Conservation (phyloP, 352 stramenopile species). For the Pythium myriotylum region DNA sequence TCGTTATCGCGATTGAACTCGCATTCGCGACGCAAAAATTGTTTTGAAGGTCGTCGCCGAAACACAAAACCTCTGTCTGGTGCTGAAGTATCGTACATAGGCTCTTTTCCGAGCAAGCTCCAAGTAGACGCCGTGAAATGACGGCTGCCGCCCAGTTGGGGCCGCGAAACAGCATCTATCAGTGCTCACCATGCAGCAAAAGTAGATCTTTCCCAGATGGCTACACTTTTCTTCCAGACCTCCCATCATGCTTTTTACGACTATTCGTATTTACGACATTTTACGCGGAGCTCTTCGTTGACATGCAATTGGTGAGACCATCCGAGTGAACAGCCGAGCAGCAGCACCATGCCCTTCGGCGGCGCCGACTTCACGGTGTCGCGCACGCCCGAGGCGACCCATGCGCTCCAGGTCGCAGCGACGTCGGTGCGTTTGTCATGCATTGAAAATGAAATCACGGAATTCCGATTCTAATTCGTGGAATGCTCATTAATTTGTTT, state of each 20-base stretch:
- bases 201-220: constrained; percentile 8
- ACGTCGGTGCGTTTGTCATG: constrained; percentile 49
- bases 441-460: background rate
- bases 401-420: constrained; percentile 40
- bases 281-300: constrained; percentile 3
- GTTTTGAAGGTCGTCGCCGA: too few relatives aligned
- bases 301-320: background rate
- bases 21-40: too few relatives aligned
- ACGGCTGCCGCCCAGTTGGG: too few relatives aligned
- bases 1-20: too few relatives aligned
- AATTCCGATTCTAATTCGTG: background rate
- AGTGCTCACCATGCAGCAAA: too few relatives aligned
- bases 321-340: background rate
- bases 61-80: too few relatives aligned
- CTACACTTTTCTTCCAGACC: constrained; percentile 13
- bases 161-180: too few relatives aligned
- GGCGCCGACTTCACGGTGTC: constrained; percentile 67
- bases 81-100: too few relatives aligned
- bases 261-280: constrained; percentile 6
- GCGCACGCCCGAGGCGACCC: constrained; percentile 47
- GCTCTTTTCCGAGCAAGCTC: too few relatives aligned
- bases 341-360: constrained; percentile 47
- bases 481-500: background rate
- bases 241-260: constrained; percentile 5
- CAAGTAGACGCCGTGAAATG: too few relatives aligned